Percentiles rank a stretch among this genome's conserved stretches.
Evolutionary conservation across 2,329 filamentous ascomycete genomes (phyloP).

Genomic region (Curvularia verruculosa): DNA sequence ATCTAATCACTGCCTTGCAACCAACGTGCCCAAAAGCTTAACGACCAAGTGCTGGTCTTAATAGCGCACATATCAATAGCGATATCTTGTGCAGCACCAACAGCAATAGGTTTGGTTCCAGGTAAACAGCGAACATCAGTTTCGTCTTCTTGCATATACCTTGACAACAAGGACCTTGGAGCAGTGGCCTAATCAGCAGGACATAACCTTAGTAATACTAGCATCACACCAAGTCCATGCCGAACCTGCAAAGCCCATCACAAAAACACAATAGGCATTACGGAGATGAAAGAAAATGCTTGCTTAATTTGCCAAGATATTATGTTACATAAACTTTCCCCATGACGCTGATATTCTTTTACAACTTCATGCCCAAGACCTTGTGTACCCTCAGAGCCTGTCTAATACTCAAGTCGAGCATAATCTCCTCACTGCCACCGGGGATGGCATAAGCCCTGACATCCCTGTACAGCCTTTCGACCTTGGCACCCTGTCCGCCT

Average conservation of each 20-base stretch:
- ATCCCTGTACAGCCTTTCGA: constrained; percentile 93
- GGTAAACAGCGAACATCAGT: constrained; percentile 4
- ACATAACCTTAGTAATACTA: neutral
- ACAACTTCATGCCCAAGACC: constrained; percentile 95
- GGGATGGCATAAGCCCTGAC: constrained; percentile 94
- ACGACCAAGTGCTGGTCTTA: too few species aligned
- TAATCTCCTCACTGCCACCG: constrained; percentile 96
- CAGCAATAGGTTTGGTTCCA: too few species aligned
- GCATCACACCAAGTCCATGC: neutral
- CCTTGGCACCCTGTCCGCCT: constrained; percentile 92
- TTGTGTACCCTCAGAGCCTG: constrained; percentile 89
- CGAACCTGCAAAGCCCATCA: neutral
- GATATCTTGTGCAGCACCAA: too few species aligned
- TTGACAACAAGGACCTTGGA: constrained; percentile 12
- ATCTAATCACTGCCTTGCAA: too few species aligned
- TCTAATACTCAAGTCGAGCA: constrained; percentile 94
- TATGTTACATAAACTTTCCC: neutral
- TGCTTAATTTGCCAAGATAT: neutral
- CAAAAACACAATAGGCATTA: neutral
- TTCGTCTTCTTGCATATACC: constrained; percentile 17
- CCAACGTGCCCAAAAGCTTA: too few species aligned
- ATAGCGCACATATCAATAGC: too few species aligned
- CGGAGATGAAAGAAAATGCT: neutral
- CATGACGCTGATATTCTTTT: constrained; percentile 31
- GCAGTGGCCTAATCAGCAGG: too few species aligned